phyloP scores from a whole-genome alignment of 2,329 filamentous ascomycete genomes.

The Aspergillus flavus region DNA sequence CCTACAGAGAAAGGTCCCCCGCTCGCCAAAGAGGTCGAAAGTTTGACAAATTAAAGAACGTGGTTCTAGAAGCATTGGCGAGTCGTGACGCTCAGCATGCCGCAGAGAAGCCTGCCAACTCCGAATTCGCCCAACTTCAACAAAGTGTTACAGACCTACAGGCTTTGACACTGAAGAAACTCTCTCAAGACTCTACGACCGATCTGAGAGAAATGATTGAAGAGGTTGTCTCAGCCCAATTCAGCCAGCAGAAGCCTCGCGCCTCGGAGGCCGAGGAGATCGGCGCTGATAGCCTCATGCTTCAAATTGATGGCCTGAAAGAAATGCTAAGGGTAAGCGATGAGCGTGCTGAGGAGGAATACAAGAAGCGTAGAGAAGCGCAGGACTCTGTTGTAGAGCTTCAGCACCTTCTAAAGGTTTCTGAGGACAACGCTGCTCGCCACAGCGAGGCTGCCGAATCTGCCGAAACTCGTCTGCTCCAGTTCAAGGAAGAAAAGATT shows the following conservation, averaged over 20 bases:
- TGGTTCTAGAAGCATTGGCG: conserved; percentile 67
- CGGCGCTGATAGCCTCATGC: conserved; percentile 51
- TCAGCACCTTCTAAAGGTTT: conserved; percentile 68
- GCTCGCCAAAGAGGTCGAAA: conserved; percentile 68
- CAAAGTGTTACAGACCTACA: conserved; percentile 43
- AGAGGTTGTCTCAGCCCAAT: conserved; percentile 61
- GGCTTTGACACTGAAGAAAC: conserved; percentile 42
- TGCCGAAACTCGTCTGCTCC: conserved; percentile 65
- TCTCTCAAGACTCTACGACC: conserved; percentile 43
- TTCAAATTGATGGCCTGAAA: conserved; percentile 69
- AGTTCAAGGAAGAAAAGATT: conserved; percentile 70
- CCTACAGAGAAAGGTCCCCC: conserved; percentile 74
- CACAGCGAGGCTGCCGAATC: conserved; percentile 60
- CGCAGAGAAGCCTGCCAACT: conserved; percentile 29
- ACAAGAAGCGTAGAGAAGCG: conserved; percentile 64
- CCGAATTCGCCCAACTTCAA: conserved; percentile 43
- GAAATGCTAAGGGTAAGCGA: conserved; percentile 67
- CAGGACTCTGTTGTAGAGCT: conserved; percentile 74
- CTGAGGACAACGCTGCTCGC: conserved; percentile 58
- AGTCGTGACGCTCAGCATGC: conserved; percentile 41
- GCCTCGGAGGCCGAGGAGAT: conserved; percentile 56
- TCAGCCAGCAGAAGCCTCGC: conserved; percentile 55
- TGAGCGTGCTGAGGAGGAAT: conserved; percentile 65
- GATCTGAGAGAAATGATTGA: conserved; percentile 66
- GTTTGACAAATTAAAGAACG: conserved; percentile 75